Percentiles rank a stretch among this genome's conserved stretches.
Conservation (phyloP, 805 yeast genomes). For the Yarrowia phangngaensis region DNA sequence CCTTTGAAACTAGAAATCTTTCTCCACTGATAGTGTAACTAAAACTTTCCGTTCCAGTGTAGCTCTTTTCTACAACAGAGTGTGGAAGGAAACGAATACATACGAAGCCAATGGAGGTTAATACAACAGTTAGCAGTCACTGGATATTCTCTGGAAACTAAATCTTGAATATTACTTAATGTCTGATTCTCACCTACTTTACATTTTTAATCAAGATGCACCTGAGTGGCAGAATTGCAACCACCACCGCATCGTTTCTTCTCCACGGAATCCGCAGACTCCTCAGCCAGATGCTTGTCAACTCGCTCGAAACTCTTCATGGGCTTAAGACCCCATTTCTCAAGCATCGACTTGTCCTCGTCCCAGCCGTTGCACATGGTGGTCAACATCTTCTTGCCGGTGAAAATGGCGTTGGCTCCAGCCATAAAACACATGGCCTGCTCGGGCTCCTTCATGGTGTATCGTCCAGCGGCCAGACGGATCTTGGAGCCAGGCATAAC, state of each 20-base stretch:
- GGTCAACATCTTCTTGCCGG: conserved; percentile 76
- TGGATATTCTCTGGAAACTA: too few relatives aligned
- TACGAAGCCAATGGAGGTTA: too few relatives aligned
- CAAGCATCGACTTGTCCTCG: conserved; percentile 65
- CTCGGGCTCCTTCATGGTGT: conserved; percentile 73
- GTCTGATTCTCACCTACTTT: too few relatives aligned
- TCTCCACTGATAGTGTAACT: too few relatives aligned
- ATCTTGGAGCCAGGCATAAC: conserved; percentile 69
- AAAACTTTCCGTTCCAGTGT: too few relatives aligned
- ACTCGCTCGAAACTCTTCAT: conserved; percentile 32
- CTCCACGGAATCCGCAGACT: background rate
- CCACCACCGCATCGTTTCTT: conserved; percentile 15
- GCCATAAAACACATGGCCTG: conserved; percentile 72
- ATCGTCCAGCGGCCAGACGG: conserved; percentile 76
- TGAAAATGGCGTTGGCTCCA: conserved; percentile 76
- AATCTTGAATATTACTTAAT: too few relatives aligned
- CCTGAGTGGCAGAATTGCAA: conserved; percentile 10
- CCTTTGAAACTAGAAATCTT: too few relatives aligned
- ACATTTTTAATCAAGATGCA: too few relatives aligned
- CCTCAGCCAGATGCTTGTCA: conserved; percentile 8
- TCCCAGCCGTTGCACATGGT: conserved; percentile 85
- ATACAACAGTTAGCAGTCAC: too few relatives aligned
- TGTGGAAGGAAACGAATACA: too few relatives aligned
- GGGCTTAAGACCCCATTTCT: conserved; percentile 56
- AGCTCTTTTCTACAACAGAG: too few relatives aligned